Percentiles rank a stretch among this genome's conserved stretches.
These are phyloP conservation scores for Pyrus bretschneideri DNA, from an alignment of 306 rosid species.

Conservation along the genomic window DNA sequence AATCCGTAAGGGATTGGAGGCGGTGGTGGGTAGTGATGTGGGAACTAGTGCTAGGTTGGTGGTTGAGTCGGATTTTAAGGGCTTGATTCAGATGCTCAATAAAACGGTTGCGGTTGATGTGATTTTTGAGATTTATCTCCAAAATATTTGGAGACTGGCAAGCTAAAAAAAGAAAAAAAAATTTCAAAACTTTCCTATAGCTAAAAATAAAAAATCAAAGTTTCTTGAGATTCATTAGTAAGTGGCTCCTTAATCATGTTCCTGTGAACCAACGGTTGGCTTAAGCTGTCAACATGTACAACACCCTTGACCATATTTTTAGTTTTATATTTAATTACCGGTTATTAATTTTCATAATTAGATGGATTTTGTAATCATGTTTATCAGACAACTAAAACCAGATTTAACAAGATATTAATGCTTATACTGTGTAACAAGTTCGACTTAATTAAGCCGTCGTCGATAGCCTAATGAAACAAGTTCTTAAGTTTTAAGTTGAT, in stretches of 20 bases:
- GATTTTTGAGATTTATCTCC: too few species aligned
- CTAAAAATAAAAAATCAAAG: neutral
- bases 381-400: neutral
- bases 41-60: too few species aligned
- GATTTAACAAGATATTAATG: neutral
- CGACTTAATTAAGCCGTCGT: neutral
- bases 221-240: neutral
- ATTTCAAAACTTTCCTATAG: neutral
- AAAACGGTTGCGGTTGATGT: too few species aligned
- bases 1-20: too few species aligned
- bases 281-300: slow-evolving; percentile 18
- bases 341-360: neutral
- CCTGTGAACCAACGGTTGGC: neutral
- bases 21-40: too few species aligned
- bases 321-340: neutral
- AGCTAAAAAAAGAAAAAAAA: too few species aligned
- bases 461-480: neutral
- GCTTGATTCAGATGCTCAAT: too few species aligned
- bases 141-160: too few species aligned
- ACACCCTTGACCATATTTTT: neutral
- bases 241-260: neutral
- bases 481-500: neutral
- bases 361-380: slow-evolving; percentile 4
- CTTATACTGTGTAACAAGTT: neutral
- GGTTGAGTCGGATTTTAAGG: too few species aligned